Conservation (phyloP, 106 monocot genomes). For the Allium cepa region DNA sequence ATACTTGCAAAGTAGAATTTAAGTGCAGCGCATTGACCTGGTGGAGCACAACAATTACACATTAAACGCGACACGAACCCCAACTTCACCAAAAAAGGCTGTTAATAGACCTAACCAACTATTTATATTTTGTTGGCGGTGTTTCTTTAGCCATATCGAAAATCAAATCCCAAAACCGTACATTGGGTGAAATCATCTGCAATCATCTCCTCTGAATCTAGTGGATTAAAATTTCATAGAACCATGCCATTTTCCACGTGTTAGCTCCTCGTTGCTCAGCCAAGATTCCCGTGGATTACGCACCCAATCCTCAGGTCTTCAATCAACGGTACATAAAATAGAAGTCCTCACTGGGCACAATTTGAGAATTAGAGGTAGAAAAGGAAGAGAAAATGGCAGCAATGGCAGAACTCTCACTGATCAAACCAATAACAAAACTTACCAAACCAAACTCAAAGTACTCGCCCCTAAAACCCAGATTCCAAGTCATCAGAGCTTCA, state of each 20-base stretch:
- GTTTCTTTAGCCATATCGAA: too few species aligned
- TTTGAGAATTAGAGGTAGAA: not conserved
- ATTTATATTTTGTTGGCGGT: too few species aligned
- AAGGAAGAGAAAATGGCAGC: not conserved
- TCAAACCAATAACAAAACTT: constrained; percentile 31
- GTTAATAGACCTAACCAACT: too few species aligned
- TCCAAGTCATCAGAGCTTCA: constrained; percentile 23
- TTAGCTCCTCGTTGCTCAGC: constrained; percentile 30
- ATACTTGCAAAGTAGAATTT: too few species aligned
- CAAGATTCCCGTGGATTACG: constrained; percentile 39
- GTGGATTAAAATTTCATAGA: too few species aligned
- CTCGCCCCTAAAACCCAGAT: constrained; percentile 11
- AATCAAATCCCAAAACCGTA: too few species aligned
- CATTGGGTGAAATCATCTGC: too few species aligned
- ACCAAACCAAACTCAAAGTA: constrained; percentile 10
- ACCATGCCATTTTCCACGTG: constrained; percentile 20
- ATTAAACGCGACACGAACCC: too few species aligned
- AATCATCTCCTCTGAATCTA: too few species aligned
- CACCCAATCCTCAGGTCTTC: not conserved
- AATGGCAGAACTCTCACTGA: constrained; percentile 52
- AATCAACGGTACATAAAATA: not conserved
- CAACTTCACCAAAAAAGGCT: too few species aligned
- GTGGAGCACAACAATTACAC: too few species aligned
- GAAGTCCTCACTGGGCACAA: not conserved
- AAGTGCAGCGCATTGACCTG: too few species aligned